These are phyloP conservation scores for Teratosphaeria destructans DNA, from an alignment of 2,329 filamentous ascomycete species.

Conservation along the genomic window DNA sequence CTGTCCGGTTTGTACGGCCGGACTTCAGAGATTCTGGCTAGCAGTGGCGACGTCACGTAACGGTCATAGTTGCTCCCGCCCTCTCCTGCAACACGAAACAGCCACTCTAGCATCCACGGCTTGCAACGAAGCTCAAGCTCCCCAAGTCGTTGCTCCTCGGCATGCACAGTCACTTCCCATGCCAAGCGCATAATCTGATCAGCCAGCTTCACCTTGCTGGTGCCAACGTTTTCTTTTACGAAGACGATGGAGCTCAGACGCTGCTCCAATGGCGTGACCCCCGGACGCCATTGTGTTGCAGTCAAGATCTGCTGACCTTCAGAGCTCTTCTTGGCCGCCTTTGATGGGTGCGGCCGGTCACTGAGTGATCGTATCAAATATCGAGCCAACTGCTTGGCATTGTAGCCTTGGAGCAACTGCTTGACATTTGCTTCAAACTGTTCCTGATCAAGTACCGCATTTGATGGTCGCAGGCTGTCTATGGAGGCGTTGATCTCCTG, in stretches of 20 bases:
- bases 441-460: conserved; percentile 12
- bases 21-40: conserved; percentile 12
- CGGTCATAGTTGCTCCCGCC: conserved; percentile 8
- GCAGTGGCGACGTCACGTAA: conserved; percentile 12
- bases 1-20: conserved; percentile 12
- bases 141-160: conserved; percentile 17
- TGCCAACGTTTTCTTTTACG: conserved; percentile 5
- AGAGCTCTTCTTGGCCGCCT: not conserved
- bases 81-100: conserved; percentile 14
- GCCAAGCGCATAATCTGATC: conserved; percentile 19
- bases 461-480: conserved; percentile 14
- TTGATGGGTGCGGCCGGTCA: not conserved
- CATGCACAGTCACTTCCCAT: conserved; percentile 15
- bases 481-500: conserved; percentile 20
- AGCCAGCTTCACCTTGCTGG: conserved; percentile 7
- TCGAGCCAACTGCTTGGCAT: conserved; percentile 12
- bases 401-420: conserved; percentile 15
- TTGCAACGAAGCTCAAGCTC: conserved; percentile 19
- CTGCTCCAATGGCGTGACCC: conserved; percentile 13
- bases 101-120: conserved; percentile 18
- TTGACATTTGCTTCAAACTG: conserved; percentile 11
- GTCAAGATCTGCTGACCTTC: not conserved
- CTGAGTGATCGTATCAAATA: conserved; percentile 9
- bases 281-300: conserved; percentile 14
- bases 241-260: conserved; percentile 6